Evolutionary conservation across 2,329 filamentous ascomycete genomes (phyloP).

Genomic region (Alternaria incomplexa): DNA sequence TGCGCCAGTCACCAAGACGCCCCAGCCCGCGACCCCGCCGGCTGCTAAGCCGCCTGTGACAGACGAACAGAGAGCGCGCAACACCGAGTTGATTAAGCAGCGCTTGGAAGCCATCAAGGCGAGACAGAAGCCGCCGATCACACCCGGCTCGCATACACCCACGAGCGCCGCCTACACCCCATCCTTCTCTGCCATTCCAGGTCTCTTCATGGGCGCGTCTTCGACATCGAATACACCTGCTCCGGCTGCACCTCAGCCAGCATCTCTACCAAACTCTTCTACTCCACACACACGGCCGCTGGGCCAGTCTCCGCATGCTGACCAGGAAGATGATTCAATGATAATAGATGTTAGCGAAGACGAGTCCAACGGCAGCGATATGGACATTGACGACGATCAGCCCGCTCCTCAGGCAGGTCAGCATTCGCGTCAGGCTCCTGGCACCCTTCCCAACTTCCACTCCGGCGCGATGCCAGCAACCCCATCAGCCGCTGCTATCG

Average conservation of each 20-base stretch:
- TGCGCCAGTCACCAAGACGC: conserved; percentile 14
- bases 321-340: conserved; percentile 68
- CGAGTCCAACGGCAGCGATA: conserved; percentile 66
- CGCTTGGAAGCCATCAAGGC: conserved; percentile 71
- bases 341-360: conserved; percentile 88
- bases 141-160: conserved; percentile 7
- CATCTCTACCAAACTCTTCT: conserved; percentile 39
- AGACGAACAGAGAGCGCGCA: conserved; percentile 59
- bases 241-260: conserved; percentile 52
- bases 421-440: conserved; percentile 13
- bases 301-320: conserved; percentile 58
- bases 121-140: conserved; percentile 20
- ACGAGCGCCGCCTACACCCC: conserved; percentile 11
- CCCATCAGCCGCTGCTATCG: conserved; percentile 32
- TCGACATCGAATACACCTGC: conserved; percentile 3
- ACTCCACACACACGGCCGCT: conserved; percentile 65
- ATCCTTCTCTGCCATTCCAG: conserved; percentile 55
- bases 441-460: conserved; percentile 31
- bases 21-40: conserved; percentile 21
- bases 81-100: conserved; percentile 78
- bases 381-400: conserved; percentile 67
- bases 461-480: conserved; percentile 31
- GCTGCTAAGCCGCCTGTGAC: conserved; percentile 24
- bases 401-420: conserved; percentile 39
- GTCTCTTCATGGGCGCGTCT: conserved; percentile 57